Percentiles rank a stretch among this genome's conserved stretches.
Evolutionary conservation across 192 early-diverging fungal genomes (phyloP).

Genomic region (Gamsiella multidivaricata): DNA sequence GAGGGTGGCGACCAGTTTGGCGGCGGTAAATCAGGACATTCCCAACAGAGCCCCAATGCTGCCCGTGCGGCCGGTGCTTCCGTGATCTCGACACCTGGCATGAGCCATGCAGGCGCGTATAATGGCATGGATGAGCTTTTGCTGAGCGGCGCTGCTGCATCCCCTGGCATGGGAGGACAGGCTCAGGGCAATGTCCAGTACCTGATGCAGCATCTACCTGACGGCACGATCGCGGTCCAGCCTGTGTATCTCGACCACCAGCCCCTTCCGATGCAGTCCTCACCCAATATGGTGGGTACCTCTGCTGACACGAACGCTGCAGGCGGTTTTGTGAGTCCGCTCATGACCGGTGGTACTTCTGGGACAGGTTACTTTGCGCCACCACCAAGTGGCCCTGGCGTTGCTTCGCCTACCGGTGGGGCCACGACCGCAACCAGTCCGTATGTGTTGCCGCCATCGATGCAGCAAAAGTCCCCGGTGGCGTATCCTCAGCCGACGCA

Average conservation of each 20-base stretch:
- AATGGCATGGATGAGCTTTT: slow-evolving; percentile 40
- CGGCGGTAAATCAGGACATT: no score
- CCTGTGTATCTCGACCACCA: slow-evolving; percentile 46
- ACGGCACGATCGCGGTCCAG: slow-evolving; percentile 49
- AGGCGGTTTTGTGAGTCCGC: slow-evolving; percentile 23
- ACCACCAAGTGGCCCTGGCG: background rate
- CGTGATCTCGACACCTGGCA: slow-evolving; percentile 24
- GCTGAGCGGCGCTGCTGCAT: slow-evolving; percentile 7
- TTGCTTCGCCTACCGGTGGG: background rate
- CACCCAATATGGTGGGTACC: slow-evolving; percentile 21
- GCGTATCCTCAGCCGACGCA: slow-evolving; percentile 14
- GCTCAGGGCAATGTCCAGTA: slow-evolving; percentile 47
- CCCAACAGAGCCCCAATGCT: background rate
- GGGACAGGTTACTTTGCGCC: slow-evolving; percentile 14
- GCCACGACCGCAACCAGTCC: background rate
- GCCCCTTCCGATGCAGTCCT: slow-evolving; percentile 29
- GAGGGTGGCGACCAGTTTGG: slow-evolving; percentile 10
- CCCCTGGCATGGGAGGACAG: slow-evolving; percentile 27
- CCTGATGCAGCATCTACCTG: slow-evolving; percentile 49
- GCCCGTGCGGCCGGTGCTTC: background rate
- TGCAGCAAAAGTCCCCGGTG: slow-evolving; percentile 1
- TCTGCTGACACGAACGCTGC: background rate
- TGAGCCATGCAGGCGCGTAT: slow-evolving; percentile 19
- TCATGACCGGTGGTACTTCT: background rate
- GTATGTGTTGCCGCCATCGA: slow-evolving; percentile 6